Percentiles rank a stretch among this genome's conserved stretches.
Evolutionary conservation across 2,329 filamentous ascomycete species (phyloP).

Genomic region (Raffaelea arxii): DNA sequence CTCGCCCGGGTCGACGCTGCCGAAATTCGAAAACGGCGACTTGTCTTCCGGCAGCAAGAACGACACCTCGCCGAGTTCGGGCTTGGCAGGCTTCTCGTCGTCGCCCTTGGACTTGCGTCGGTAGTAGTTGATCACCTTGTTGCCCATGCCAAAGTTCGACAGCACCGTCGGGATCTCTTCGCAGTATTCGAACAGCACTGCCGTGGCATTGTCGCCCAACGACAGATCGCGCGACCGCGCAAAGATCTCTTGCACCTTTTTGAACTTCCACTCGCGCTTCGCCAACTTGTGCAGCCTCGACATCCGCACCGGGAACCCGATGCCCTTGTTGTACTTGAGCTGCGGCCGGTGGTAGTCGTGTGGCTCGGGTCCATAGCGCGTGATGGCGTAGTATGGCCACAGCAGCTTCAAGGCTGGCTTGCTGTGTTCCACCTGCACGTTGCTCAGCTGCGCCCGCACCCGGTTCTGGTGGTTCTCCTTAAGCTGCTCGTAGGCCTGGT

Average conservation of each 20-base stretch:
- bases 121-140: constrained; percentile 93
- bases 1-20: constrained; percentile 83
- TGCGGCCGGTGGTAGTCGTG: constrained; percentile 77
- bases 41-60: constrained; percentile 88
- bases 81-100: constrained; percentile 65
- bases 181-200: constrained; percentile 87
- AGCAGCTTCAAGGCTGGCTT: constrained; percentile 84
- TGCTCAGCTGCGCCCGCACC: constrained; percentile 83
- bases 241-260: constrained; percentile 70
- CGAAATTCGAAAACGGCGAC: constrained; percentile 92
- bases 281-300: constrained; percentile 53
- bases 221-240: constrained; percentile 72
- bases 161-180: constrained; percentile 87
- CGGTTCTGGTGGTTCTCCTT: constrained; percentile 98
- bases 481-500: constrained; percentile 87
- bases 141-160: constrained; percentile 97
- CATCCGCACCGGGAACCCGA: constrained; percentile 62
- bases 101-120: constrained; percentile 71
- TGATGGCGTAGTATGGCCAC: constrained; percentile 93
- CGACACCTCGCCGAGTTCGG: constrained; percentile 78
- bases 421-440: constrained; percentile 88
- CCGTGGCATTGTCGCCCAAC: constrained; percentile 78
- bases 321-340: constrained; percentile 59
- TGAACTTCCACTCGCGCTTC: constrained; percentile 78
- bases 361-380: constrained; percentile 57